phyloP scores from a whole-genome alignment of 2,329 filamentous ascomycete genomes.

The Microdochium trichocladiopsis region DNA sequence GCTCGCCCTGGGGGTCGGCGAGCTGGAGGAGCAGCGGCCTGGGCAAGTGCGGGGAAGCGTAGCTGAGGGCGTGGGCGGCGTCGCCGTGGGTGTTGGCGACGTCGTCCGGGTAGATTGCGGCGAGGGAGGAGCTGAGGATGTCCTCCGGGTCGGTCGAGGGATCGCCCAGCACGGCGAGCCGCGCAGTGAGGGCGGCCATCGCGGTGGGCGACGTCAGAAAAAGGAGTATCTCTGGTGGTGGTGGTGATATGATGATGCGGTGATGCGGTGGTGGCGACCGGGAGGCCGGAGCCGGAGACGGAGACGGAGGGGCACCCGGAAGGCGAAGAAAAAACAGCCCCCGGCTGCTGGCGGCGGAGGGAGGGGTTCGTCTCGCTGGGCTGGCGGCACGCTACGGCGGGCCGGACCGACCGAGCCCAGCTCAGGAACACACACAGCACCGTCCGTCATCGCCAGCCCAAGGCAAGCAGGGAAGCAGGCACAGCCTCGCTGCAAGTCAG shows the following conservation, averaged over 20 bases:
- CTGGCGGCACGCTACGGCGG: background rate
- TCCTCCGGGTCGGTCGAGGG: conserved; percentile 45
- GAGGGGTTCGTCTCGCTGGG: too few relatives aligned
- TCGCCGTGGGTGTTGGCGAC: conserved; percentile 61
- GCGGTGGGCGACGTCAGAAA: background rate
- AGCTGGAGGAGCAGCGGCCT: conserved; percentile 35
- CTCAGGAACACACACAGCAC: background rate
- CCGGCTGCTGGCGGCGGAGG: background rate
- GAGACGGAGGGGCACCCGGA: too few relatives aligned
- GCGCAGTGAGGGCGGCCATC: conserved; percentile 39
- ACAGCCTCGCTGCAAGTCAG: too few relatives aligned
- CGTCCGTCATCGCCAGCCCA: too few relatives aligned
- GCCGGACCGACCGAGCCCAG: background rate
- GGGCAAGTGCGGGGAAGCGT: conserved; percentile 45
- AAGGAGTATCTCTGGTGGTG: background rate
- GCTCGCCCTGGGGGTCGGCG: conserved; percentile 40
- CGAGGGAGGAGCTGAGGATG: conserved; percentile 50
- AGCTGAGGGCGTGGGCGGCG: conserved; percentile 48
- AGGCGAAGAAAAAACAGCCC: too few relatives aligned
- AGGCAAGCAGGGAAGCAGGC: too few relatives aligned
- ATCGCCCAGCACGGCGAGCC: conserved; percentile 31
- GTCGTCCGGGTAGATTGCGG: conserved; percentile 63
- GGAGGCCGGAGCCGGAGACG: too few relatives aligned
- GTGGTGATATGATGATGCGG: too few relatives aligned
- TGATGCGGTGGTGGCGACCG: too few relatives aligned